Evolutionary conservation across 257 asterid genomes (phyloP), one percentile per base, ranked within the genome.

Genomic region (Solanum bukasovii): DNA sequence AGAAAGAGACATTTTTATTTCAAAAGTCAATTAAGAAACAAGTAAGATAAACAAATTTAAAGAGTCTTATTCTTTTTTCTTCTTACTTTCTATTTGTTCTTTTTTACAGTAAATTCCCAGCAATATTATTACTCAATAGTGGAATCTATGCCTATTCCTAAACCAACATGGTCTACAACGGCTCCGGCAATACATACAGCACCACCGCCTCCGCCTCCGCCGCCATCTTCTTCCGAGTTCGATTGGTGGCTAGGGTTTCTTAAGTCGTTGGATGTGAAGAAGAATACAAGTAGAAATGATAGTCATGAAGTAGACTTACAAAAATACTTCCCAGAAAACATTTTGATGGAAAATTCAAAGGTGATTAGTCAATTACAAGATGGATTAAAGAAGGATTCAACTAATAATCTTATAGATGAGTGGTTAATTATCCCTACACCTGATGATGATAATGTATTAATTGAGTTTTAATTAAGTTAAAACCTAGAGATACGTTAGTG

Each of bases 181-280:
- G 90, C 90, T 13, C 93, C 94, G 29, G 88, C 86, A 42, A 89
- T 87, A 56, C 65, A 87, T 12, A 77, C 86, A 34, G 34, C 88
- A 35, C 87, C 92, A 13, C 67, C 73, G 16, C 83, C 31, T 13
- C 87, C 6, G 2, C 2, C 87, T 13, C 21, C 89, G 7, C 88
- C 92, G 21, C 89, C 74, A 9, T 27, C 84, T 18, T 79, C 72
- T 68, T 86, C 87, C 25, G 93, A 91, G 74, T 84, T 85, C 27
- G 92, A 87, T 25, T 92, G 93, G 93, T 92, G 93, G 93, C 83
- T 90, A 1, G 91, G 90, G 25, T 91, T 92, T 87, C 29, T 92
- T 78, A 89, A 63, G 23, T 90, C 90, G 14, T 89, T 92, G 90
- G 92, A 92, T 29, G 49, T 87, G 6, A 89, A 92, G 37, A 37